Evolutionary conservation across 2,329 filamentous ascomycete genomes (phyloP), one percentile per base, ranked within the genome.

Genomic region (Tympanopsis confertula): DNA sequence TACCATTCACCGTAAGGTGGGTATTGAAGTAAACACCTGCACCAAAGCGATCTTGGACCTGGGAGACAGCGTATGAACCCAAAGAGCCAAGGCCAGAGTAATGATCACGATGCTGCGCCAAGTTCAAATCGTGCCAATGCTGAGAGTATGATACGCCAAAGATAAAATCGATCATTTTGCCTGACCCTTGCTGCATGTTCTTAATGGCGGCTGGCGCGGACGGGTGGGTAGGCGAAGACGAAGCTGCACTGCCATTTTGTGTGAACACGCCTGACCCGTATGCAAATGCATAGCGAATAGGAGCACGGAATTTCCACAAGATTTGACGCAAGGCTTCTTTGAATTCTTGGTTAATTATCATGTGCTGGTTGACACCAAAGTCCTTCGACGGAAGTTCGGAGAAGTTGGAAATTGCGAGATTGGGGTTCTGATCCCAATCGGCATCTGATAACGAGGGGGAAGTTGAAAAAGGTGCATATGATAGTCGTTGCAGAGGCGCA

Each of bases 161-260:
- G 47, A 98, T 93, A 56, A 98, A 94, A 61, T 98, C 91, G 45
- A 98, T 94, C 80, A 96, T 94, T 64, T 95, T 95, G 12, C 86
- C 86, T 1, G 79, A 78, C 20, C 86, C 85, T 50, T 86, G 80
- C 58, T 96, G 89, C 47, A 87, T 84, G 47, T 86, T 85, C 46
- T 82, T 68, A 5, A 96, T 79, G 1, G 86, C 85, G 38, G 78
- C 68, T 1, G 87, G 86, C 2, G 89, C 80, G 43, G 87, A 80
- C 5, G 88, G 82, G 53, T 96, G 89, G 18, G 10, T 12, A 12
- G 7, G 10, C 10, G 7, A 7, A 15, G 15, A 33, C 15, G 10
- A 10, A 18, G 30, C 10, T 33, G 30, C 30, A 17, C 30, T 33
- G 7, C 30, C 30, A 7, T 10, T 12, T 18, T 33, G 30, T 12